Evolutionary conservation across 2,329 filamentous ascomycete genomes (phyloP), one percentile per base, ranked within the genome.

Genomic region (Blastomyces parvus): DNA sequence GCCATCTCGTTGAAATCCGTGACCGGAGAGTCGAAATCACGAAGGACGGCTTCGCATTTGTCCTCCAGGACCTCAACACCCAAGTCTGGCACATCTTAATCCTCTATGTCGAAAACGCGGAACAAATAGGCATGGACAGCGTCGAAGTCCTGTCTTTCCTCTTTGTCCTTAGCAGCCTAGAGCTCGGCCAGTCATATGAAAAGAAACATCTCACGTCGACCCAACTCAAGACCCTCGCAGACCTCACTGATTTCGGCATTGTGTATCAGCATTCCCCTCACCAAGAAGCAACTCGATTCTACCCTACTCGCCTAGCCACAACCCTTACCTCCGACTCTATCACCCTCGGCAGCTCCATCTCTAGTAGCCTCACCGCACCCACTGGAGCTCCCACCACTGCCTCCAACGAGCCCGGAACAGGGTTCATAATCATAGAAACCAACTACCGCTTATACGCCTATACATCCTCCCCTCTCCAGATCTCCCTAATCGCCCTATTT

Each of bases 381-480:
- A 52, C 61, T 22, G 55, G 77, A 79, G n/a, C 74, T 44, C 62
- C 65, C 50, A 42, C 73, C 75, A 46, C 66, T 68, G 27, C 70
- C 70, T 56, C 72, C 60, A 68, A 67, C 30, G 71, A 73, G 56
- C 65, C 73, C 7, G 72, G 73, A 13, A 73, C 76, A 6, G 92
- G 92, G 66, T 94, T 91, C 79, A 91, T 99, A 72, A 92, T 99
- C 70, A 85, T 99, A 68, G 94, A 99, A 79, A 99, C 94, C 9
- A 99, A 99, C 78, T 97, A 97, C 79, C 89, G 94, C 33, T 80
- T 99, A 69, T 99, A 99, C 79, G 94, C 94, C 40, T 99, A 99
- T 79, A 97, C 95, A 7, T 88, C 89, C 42, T 96, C 91, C 0
- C 90, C 92, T 0, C 85, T 99, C 0, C 93, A 97, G 75, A 99